Conservation (phyloP, 23 red algal genomes). For the Porphyridium purpureum region DNA sequence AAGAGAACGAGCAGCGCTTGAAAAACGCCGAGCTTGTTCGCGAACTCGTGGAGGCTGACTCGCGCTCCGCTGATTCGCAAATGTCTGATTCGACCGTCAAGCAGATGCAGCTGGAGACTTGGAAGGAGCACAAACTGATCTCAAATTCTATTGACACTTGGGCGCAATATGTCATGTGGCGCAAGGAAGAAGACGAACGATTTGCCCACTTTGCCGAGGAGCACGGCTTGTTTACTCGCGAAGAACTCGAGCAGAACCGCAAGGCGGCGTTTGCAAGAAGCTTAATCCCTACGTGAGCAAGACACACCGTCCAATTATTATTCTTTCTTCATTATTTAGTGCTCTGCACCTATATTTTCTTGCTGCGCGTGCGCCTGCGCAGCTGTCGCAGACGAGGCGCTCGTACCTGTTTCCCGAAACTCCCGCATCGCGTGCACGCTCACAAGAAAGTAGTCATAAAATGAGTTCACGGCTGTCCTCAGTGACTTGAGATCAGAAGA, state of each 20-base stretch:
- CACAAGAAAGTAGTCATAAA: no score
- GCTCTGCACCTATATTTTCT: no score
- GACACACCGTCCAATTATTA: no score
- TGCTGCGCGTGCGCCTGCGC: no score
- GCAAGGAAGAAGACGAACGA: conserved; percentile 42
- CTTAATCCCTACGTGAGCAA: no score
- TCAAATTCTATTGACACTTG: conserved; percentile 31
- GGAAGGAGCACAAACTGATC: conserved; percentile 18
- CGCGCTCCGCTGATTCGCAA: not conserved
- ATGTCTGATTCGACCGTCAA: not conserved
- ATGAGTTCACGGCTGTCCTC: no score
- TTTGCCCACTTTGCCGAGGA: conserved; percentile 53
- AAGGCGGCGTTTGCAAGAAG: no score
- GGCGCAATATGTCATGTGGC: conserved; percentile 52
- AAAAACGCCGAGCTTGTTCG: conserved; percentile 1
- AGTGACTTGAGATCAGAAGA: no score
- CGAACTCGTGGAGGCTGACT: not conserved
- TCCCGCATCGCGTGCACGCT: no score
- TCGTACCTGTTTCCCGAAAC: no score
- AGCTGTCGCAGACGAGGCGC: no score
- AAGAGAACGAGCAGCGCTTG: conserved; percentile 8
- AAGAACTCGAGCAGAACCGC: conserved; percentile 16
- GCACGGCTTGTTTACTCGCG: conserved; percentile 27
- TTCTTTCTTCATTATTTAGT: no score
- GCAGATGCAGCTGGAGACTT: conserved; percentile 14